Conservation (phyloP, 345 rosid species). For the Gossypium sturtianum region DNA sequence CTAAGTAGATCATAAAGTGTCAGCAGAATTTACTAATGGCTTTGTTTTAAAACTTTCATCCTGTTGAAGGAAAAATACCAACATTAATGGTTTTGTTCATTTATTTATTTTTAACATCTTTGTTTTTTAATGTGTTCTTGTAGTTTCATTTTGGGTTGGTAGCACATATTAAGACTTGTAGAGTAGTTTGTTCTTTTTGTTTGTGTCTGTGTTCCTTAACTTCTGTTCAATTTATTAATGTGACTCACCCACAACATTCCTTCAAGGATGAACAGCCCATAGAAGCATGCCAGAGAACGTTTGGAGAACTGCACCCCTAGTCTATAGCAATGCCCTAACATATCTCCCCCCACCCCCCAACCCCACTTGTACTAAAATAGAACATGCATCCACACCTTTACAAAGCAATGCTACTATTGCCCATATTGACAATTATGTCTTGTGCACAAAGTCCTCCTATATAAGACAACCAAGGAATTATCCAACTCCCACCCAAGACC, state of each 20-base stretch:
- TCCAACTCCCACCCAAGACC: neutral
- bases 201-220: neutral
- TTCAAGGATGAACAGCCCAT: neutral
- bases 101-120: neutral
- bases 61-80: neutral
- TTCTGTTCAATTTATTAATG: neutral
- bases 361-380: neutral
- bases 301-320: neutral
- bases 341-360: neutral
- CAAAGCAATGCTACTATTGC: neutral
- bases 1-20: conserved; percentile 12
- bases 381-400: neutral
- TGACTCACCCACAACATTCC: neutral
- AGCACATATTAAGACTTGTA: neutral
- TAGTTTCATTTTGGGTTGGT: neutral
- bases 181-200: neutral
- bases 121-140: neutral
- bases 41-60: neutral
- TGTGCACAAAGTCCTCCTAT: neutral
- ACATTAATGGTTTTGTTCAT: neutral
- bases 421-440: neutral
- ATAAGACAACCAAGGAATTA: neutral
- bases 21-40: neutral
- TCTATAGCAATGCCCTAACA: neutral
- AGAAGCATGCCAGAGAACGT: neutral